Evolutionary conservation across 1,139 yeast genomes (phyloP).

Genomic region (Taphrina betulina): DNA sequence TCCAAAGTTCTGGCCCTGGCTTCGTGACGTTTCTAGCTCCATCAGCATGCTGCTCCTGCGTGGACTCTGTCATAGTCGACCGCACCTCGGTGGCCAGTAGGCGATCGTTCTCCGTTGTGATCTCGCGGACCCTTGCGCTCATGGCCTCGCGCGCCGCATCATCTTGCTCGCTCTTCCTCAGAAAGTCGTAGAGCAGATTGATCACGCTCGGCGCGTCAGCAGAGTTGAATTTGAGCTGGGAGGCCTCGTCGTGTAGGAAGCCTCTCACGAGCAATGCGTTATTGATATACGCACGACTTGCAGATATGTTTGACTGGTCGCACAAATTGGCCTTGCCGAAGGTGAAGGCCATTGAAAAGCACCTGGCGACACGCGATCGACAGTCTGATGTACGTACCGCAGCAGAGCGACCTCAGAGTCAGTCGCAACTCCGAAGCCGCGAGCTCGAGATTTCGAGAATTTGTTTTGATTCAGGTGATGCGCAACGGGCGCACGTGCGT

Average conservation of each 20-base stretch:
- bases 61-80: neutral
- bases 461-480: too few relatives aligned
- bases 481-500: too few relatives aligned
- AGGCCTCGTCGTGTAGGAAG: conserved; percentile 2
- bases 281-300: conserved; percentile 25
- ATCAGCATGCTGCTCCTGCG: neutral
- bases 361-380: too few relatives aligned
- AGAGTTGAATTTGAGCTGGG: conserved; percentile 27
- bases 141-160: conserved; percentile 12
- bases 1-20: conserved; percentile 9
- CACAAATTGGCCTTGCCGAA: conserved; percentile 28
- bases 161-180: conserved; percentile 24
- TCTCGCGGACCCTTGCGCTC: conserved; percentile 15
- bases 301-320: conserved; percentile 21
- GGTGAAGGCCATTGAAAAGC: conserved; percentile 5
- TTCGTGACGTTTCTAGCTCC: neutral
- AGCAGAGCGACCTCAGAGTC: too few relatives aligned
- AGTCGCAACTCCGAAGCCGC: too few relatives aligned
- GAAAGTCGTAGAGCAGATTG: conserved; percentile 21
- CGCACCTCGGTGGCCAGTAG: neutral
- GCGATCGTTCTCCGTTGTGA: conserved; percentile 9
- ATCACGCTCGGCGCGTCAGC: conserved; percentile 31
- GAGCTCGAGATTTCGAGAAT: too few relatives aligned
- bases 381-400: too few relatives aligned
- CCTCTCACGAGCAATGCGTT: conserved; percentile 20